Base-by-base conservation (phyloP, 352 stramenopile species). In the Pythium dissimile region DNA sequence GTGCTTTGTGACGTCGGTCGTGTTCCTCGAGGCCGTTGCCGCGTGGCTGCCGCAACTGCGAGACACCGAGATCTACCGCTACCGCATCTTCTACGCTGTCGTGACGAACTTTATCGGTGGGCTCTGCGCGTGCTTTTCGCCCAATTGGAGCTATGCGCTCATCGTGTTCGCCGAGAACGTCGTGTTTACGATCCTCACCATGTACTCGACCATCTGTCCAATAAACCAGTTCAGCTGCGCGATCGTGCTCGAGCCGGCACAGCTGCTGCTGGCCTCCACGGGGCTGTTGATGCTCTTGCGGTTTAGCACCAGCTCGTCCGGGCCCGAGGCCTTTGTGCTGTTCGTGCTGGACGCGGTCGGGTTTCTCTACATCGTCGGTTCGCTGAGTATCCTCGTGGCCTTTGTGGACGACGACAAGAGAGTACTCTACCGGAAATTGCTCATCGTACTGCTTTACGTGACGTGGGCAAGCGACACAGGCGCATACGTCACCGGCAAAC, bases 401-500 rank as follows among this genome's bases (percentile, higher is more conserved):
- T 80, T 87, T 42, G 76, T 89, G 28, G 79, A 89, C 38, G 75
- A 86, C 49, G 69, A 78, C 62, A 71, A 77, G 31, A 51, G 68
- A 5, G 71, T 59, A 26, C 50, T 81, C 0, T 86, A 84, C 47
- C 72, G 78, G 7, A 84, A 89, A 28, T 48, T 86, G 23, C 68
- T 86, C 4, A 86, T 90, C 30, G 76, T 75, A 38, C 60, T 90
- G 50, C 67, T 90, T 1, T 86, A 81, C 45, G 73, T 90, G 6
- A 80, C 86, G 3, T 90, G 80, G 80, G 77, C 74, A 21, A 88
- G 81, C 41, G 96, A 98, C 70, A 94, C 97, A 6, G 92, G 92
- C 15, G 94, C 94, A 8, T 99, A 98, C 62, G 88, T 98, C 51
- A 88, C 85, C 1, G 96, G 96, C 21, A 88, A 97, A 46, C 54